These are phyloP conservation scores for Sporothrix euskadiensis DNA, from an alignment of 2,329 filamentous ascomycete species.

Conservation along the genomic window DNA sequence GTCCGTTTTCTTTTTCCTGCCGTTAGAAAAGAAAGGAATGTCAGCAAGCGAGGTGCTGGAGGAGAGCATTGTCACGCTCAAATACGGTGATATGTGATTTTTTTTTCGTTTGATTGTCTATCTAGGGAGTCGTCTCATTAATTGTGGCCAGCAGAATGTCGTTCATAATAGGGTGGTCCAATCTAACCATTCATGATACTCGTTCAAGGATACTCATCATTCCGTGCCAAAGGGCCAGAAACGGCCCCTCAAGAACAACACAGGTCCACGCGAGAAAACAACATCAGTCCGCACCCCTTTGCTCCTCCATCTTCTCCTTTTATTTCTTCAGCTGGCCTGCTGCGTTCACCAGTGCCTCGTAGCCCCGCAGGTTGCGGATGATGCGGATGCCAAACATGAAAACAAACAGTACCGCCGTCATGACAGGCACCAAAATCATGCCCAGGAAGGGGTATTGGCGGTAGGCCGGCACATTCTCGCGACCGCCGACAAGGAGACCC, in stretches of 20 bases:
- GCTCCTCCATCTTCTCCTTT: neutral
- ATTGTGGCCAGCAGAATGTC: neutral
- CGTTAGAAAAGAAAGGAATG: neutral
- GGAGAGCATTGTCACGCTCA: neutral
- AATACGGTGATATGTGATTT: neutral
- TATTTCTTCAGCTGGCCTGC: neutral
- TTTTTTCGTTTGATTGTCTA: neutral
- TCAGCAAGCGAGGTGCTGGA: neutral
- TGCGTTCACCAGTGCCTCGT: neutral
- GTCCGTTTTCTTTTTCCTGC: neutral
- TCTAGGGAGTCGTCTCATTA: neutral
- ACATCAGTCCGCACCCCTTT: neutral
- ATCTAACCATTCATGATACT: neutral
- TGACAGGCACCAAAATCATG: constrained; percentile 16
- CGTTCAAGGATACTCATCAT: neutral
- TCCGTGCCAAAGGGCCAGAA: neutral
- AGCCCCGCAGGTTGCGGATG: neutral
- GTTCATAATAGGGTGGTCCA: neutral
- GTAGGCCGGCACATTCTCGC: neutral
- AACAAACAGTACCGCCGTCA: constrained; percentile 12
- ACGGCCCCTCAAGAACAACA: neutral
- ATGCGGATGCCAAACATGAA: constrained; percentile 12
- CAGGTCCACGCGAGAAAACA: neutral
- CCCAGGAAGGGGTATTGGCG: constrained; percentile 24
- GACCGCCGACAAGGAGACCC: neutral